A percentile compares a stretch with the other conserved stretches of the same genome.
phyloP scores from a whole-genome alignment of 352 stramenopile genomes.

The Globisporangium heterothallicum region DNA sequence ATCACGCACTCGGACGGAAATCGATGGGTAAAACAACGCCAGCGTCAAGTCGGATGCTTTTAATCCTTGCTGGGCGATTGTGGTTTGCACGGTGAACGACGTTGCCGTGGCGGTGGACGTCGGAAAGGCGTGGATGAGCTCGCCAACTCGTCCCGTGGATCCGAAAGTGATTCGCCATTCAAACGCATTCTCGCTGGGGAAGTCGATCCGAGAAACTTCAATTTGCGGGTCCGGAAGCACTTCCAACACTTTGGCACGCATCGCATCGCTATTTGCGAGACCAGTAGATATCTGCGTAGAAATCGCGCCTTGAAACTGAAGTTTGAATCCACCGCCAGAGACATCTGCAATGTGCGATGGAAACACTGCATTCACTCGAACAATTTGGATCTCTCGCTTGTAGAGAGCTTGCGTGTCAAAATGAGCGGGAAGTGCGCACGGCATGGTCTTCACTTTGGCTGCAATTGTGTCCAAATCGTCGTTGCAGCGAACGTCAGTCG shows the following conservation, averaged over 20 bases:
- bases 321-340: conserved; percentile 1
- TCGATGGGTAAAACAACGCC: neutral
- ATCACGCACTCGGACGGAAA: conserved; percentile 8
- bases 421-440: conserved; percentile 1
- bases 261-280: conserved; percentile 3
- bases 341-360: conserved; percentile 5
- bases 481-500: conserved; percentile 1
- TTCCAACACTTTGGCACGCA: conserved; percentile 12
- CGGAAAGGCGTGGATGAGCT: neutral
- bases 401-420: neutral
- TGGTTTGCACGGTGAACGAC: conserved; percentile 2
- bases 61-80: conserved; percentile 1
- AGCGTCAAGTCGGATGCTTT: conserved; percentile 6
- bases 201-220: conserved; percentile 11
- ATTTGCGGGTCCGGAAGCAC: conserved; percentile 9
- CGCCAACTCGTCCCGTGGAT: neutral
- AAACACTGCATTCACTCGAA: conserved; percentile 9
- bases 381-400: conserved; percentile 5
- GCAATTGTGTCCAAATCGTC: conserved; percentile 3
- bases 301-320: neutral
- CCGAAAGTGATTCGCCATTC: conserved; percentile 19
- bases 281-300: neutral
- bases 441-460: conserved; percentile 5
- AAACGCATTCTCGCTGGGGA: conserved; percentile 2
- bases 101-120: neutral